Percentiles rank a stretch among this genome's conserved stretches.
These are phyloP conservation scores for Cucurbita maxima DNA, from an alignment of 306 rosid genomes.

Conservation along the genomic window DNA sequence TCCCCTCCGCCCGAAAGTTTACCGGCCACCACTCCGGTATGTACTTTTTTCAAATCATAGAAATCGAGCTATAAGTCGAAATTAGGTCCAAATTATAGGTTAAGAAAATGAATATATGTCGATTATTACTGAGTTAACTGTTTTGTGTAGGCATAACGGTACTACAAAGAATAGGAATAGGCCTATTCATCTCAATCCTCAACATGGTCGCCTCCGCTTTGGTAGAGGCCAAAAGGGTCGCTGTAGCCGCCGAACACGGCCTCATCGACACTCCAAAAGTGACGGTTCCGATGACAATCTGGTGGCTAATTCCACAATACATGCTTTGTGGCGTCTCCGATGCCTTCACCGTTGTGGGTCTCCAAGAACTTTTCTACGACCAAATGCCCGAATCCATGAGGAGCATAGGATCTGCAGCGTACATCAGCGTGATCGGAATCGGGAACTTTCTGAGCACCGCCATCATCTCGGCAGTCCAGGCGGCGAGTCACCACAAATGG, in stretches of 20 bases:
- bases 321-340: constrained; percentile 31
- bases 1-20: constrained; percentile 26
- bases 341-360: constrained; percentile 39
- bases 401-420: constrained; percentile 69
- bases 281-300: constrained; percentile 37
- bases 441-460: constrained; percentile 42
- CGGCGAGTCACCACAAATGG: constrained; percentile 26
- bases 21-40: constrained; percentile 18
- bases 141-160: constrained; percentile 30
- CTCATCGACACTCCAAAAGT: constrained; percentile 33
- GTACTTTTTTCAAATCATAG: too few relatives aligned
- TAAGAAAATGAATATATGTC: too few relatives aligned
- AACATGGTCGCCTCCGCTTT: constrained; percentile 44
- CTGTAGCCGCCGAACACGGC: constrained; percentile 19
- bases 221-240: constrained; percentile 41
- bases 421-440: constrained; percentile 34
- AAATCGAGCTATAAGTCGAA: too few relatives aligned
- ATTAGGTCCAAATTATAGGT: too few relatives aligned
- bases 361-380: constrained; percentile 52
- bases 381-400: constrained; percentile 53
- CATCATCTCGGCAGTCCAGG: constrained; percentile 25
- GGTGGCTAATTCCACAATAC: constrained; percentile 87
- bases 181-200: constrained; percentile 41
- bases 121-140: too few relatives aligned
- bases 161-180: constrained; percentile 52